Conservation (phyloP, 2,329 filamentous ascomycete genomes). For the Monilinia laxa region DNA sequence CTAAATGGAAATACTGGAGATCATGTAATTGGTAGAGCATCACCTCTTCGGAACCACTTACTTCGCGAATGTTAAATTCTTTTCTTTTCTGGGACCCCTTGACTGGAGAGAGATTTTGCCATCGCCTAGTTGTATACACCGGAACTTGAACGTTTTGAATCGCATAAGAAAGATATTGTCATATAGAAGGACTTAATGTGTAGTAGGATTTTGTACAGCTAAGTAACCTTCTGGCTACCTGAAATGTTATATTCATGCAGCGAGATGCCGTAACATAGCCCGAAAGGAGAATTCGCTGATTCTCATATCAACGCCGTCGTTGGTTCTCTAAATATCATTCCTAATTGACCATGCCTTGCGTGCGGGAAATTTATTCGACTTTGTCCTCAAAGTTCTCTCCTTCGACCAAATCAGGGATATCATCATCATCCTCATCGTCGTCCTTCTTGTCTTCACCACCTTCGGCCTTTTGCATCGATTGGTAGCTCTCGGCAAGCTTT, state of each 20-base stretch:
- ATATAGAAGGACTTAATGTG: slow-evolving; percentile 28
- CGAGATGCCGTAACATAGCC: slow-evolving; percentile 29
- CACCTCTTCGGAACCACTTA: neutral
- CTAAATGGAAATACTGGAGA: neutral
- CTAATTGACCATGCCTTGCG: slow-evolving; percentile 10
- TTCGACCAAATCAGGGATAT: slow-evolving; percentile 95
- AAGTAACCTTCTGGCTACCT: slow-evolving; percentile 38
- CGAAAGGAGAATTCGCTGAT: slow-evolving; percentile 26
- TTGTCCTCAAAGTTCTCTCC: slow-evolving; percentile 99
- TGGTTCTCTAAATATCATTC: slow-evolving; percentile 25
- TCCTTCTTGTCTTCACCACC: slow-evolving; percentile 73
- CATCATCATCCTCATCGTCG: slow-evolving; percentile 71
- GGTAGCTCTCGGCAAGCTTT: slow-evolving; percentile 99
- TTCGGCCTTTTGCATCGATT: slow-evolving; percentile 96
- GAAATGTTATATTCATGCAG: slow-evolving; percentile 33
- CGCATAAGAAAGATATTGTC: slow-evolving; percentile 6
- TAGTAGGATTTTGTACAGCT: slow-evolving; percentile 40
- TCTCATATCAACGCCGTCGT: slow-evolving; percentile 30
- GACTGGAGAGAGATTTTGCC: neutral
- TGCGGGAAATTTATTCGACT: slow-evolving; percentile 45
- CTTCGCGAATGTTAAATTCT: neutral
- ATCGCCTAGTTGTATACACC: neutral
- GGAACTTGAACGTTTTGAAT: neutral
- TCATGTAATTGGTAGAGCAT: neutral
- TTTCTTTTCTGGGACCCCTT: neutral